phyloP scores from a whole-genome alignment of 768 basidiomycete species.

The Phaeolepiota aurea region DNA sequence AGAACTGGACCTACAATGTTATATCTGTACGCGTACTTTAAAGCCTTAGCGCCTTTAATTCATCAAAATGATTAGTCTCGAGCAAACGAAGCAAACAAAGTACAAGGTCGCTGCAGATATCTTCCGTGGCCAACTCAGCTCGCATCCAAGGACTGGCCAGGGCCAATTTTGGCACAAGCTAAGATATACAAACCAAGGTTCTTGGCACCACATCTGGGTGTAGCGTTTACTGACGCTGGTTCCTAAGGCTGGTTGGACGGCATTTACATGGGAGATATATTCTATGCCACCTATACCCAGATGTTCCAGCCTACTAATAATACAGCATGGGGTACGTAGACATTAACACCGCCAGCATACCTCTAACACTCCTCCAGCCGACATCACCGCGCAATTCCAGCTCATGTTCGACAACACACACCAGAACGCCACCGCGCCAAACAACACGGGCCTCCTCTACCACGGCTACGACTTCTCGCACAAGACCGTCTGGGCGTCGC shows the following conservation, averaged over 20 bases:
- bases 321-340: conserved; percentile 28
- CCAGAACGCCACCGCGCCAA: conserved; percentile 26
- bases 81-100: conserved; percentile 23
- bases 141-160: conserved; percentile 33
- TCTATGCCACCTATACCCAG: conserved; percentile 32
- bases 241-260: conserved; percentile 34
- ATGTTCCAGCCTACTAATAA: conserved; percentile 23
- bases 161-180: conserved; percentile 42
- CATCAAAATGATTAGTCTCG: conserved; percentile 17
- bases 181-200: conserved; percentile 34
- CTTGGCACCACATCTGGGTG: neutral
- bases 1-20: conserved; percentile 4
- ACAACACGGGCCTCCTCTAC: conserved; percentile 34
- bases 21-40: conserved; percentile 1
- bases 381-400: conserved; percentile 31
- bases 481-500: conserved; percentile 32
- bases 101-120: conserved; percentile 32
- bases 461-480: conserved; percentile 43
- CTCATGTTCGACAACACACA: conserved; percentile 36
- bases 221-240: neutral
- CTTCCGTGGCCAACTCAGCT: conserved; percentile 28
- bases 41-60: neutral
- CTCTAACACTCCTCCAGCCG: conserved; percentile 14
- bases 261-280: conserved; percentile 38
- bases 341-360: neutral